Evolutionary conservation across 306 rosid species (phyloP).

Genomic region (Abrus precatorius): DNA sequence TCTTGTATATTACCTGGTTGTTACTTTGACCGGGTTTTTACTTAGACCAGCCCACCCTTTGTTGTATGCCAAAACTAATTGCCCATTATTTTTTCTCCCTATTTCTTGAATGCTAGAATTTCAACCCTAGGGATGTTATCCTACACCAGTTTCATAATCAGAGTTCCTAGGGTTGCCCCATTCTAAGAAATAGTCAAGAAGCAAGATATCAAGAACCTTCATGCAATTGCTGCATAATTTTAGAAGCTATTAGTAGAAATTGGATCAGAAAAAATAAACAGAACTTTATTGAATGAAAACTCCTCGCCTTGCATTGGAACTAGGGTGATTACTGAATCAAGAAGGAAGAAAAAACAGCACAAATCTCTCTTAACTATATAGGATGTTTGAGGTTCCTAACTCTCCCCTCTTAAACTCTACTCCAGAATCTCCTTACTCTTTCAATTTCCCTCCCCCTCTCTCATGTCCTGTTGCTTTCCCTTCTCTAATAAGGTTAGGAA

Average conservation of each 20-base stretch:
- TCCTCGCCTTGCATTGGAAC: neutral
- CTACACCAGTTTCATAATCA: neutral
- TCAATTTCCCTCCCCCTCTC: neutral
- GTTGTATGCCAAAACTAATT: neutral
- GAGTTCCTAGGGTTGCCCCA: neutral
- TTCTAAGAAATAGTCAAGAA: neutral
- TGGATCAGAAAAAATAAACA: neutral
- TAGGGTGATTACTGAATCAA: neutral
- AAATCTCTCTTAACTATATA: neutral
- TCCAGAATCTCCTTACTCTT: neutral
- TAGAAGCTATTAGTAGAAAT: neutral
- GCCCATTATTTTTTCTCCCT: neutral
- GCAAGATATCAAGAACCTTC: neutral
- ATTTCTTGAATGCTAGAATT: neutral
- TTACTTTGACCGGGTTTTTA: neutral
- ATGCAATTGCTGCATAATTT: neutral
- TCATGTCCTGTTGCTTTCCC: neutral
- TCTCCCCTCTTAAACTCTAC: neutral
- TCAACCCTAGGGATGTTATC: neutral
- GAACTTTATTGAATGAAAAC: neutral
- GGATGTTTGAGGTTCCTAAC: neutral
- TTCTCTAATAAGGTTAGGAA: constrained; percentile 1
- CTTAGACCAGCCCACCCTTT: neutral
- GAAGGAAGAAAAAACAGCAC: neutral
- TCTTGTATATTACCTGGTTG: neutral